Conservation (phyloP, 164 flowering plant genomes). For the Magnolia kwangsiensis region DNA sequence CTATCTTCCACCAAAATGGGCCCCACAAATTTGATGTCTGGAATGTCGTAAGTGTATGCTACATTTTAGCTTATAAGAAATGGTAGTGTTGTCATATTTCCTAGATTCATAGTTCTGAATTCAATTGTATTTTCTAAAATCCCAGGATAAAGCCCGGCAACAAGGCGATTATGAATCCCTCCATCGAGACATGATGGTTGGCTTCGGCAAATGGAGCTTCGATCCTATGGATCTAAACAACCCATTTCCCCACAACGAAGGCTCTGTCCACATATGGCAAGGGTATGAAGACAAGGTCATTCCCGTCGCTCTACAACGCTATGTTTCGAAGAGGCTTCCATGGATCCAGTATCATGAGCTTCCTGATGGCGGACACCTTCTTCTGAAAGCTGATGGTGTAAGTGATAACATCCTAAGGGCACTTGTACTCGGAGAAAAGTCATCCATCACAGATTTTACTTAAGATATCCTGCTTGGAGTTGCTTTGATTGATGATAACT, state of each 20-base stretch:
- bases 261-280: slow-evolving; percentile 45
- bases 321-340: slow-evolving; percentile 31
- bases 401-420: slow-evolving; percentile 18
- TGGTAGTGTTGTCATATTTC: neutral
- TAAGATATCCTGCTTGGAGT: neutral
- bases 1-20: too few relatives aligned
- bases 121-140: neutral
- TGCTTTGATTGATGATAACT: too few relatives aligned
- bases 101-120: neutral
- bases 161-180: slow-evolving; percentile 45
- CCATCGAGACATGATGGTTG: slow-evolving; percentile 29
- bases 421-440: slow-evolving; percentile 1
- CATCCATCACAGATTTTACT: neutral
- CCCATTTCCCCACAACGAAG: slow-evolving; percentile 36
- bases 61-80: too few relatives aligned
- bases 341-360: slow-evolving; percentile 40
- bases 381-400: slow-evolving; percentile 7
- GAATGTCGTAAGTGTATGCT: too few relatives aligned
- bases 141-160: slow-evolving; percentile 19
- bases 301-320: slow-evolving; percentile 22
- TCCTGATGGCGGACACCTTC: slow-evolving; percentile 26
- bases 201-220: slow-evolving; percentile 41
- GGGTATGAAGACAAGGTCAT: slow-evolving; percentile 38
- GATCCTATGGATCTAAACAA: slow-evolving; percentile 37
- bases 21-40: too few relatives aligned